A percentile compares a stretch with the other conserved stretches of the same genome.
These are phyloP conservation scores for Excoecaria cochinchinensis DNA, from an alignment of 345 rosid species.

Conservation along the genomic window DNA sequence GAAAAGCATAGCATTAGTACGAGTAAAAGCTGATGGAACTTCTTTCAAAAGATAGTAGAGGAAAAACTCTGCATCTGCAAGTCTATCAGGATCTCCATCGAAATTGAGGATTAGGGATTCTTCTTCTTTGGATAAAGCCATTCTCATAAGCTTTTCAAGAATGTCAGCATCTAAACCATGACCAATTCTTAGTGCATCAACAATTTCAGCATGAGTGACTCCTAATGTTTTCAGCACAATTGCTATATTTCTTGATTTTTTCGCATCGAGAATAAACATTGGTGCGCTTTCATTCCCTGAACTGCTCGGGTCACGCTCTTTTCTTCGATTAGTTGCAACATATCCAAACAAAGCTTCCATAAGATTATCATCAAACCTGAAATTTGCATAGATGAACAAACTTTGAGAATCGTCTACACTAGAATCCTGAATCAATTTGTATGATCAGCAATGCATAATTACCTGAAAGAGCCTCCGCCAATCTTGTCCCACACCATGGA, in stretches of 20 bases:
- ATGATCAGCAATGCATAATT: conserved; percentile 9
- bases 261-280: conserved; percentile 59
- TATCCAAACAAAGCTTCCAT: conserved; percentile 94
- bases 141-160: conserved; percentile 69
- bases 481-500: conserved; percentile 97
- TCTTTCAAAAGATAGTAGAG: conserved; percentile 66
- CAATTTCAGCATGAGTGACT: conserved; percentile 55
- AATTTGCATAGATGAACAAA: conserved; percentile 2
- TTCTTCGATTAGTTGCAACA: conserved; percentile 52
- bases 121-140: conserved; percentile 70
- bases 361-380: conserved; percentile 74
- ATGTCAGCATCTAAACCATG: conserved; percentile 53
- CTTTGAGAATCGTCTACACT: neutral
- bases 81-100: conserved; percentile 50
- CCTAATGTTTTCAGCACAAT: conserved; percentile 70
- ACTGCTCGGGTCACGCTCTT: conserved; percentile 21
- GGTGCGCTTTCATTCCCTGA: conserved; percentile 33
- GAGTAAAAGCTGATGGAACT: conserved; percentile 63
- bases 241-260: conserved; percentile 79
- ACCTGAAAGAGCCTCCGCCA: conserved; percentile 78
- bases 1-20: conserved; percentile 64
- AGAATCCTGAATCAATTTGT: neutral
- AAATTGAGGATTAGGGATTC: conserved; percentile 53
- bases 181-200: conserved; percentile 53
- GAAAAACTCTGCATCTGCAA: conserved; percentile 75